Percentiles rank a stretch among this genome's conserved stretches.
phyloP scores from a whole-genome alignment of 257 asterid species.

The Solanum pimpinellifolium region DNA sequence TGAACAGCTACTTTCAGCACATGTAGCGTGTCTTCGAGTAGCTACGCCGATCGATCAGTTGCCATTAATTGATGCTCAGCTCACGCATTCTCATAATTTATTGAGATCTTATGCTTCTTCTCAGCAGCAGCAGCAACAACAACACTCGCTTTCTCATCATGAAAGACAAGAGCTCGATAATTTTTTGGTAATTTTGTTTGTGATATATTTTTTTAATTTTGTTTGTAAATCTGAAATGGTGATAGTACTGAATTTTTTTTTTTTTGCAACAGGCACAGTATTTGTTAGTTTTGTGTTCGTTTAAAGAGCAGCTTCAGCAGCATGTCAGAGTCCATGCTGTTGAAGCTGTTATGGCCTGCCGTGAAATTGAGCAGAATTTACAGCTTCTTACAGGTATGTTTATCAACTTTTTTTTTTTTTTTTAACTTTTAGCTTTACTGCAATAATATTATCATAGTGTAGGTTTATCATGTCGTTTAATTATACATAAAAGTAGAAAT shows the following conservation, averaged over 20 bases:
- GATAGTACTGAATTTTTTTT: neutral
- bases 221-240: neutral
- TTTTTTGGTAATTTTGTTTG: conserved; percentile 38
- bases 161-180: conserved; percentile 78
- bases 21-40: conserved; percentile 88
- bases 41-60: conserved; percentile 98
- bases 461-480: neutral
- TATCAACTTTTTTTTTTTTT: neutral
- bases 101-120: conserved; percentile 52
- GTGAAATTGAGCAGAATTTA: conserved; percentile 82
- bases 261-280: conserved; percentile 58
- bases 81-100: conserved; percentile 60
- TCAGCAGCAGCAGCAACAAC: neutral
- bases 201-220: neutral
- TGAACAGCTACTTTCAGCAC: conserved; percentile 87
- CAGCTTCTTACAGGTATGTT: conserved; percentile 74
- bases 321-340: conserved; percentile 98
- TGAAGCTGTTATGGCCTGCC: conserved; percentile 99
- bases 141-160: conserved; percentile 36
- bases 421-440: neutral
- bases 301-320: conserved; percentile 92
- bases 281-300: conserved; percentile 76
- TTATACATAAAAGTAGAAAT: neutral
- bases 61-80: conserved; percentile 83
- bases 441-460: neutral